A percentile compares a stretch with the other conserved stretches of the same genome.
These are phyloP conservation scores for Fusarium bulbicola DNA, from an alignment of 2,329 filamentous ascomycete species.

Conservation along the genomic window DNA sequence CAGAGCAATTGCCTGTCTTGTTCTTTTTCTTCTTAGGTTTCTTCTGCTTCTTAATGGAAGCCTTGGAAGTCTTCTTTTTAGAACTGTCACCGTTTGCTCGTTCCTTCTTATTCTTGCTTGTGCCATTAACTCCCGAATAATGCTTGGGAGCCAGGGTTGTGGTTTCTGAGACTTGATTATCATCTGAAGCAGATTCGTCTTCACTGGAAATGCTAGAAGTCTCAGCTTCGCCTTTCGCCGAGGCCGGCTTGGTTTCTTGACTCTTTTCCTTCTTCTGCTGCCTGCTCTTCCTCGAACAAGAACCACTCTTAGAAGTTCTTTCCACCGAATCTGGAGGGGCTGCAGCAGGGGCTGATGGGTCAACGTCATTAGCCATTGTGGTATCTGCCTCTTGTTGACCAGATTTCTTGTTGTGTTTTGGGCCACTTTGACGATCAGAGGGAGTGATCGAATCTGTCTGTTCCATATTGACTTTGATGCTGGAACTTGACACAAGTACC, in stretches of 20 bases:
- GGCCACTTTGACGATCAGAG: constrained; percentile 30
- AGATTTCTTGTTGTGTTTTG: constrained; percentile 26
- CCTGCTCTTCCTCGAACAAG: constrained; percentile 24
- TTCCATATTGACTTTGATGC: constrained; percentile 25
- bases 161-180: constrained; percentile 9
- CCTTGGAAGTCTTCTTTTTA: constrained; percentile 22
- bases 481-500: neutral
- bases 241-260: neutral
- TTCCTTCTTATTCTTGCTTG: constrained; percentile 17
- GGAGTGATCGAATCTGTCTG: constrained; percentile 23
- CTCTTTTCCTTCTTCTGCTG: constrained; percentile 24
- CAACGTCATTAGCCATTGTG: constrained; percentile 17
- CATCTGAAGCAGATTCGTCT: constrained; percentile 19
- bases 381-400: constrained; percentile 21
- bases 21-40: constrained; percentile 11
- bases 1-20: constrained; percentile 6
- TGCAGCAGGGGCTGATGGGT: constrained; percentile 4
- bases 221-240: constrained; percentile 16
- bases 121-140: constrained; percentile 7
- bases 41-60: constrained; percentile 18
- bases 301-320: constrained; percentile 2
- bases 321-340: constrained; percentile 16
- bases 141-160: constrained; percentile 23
- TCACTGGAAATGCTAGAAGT: constrained; percentile 16
- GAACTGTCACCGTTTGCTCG: constrained; percentile 1